Base-by-base conservation (phyloP, 495 filamentous ascomycete species). In the Hapsidospora chrysogenum region DNA sequence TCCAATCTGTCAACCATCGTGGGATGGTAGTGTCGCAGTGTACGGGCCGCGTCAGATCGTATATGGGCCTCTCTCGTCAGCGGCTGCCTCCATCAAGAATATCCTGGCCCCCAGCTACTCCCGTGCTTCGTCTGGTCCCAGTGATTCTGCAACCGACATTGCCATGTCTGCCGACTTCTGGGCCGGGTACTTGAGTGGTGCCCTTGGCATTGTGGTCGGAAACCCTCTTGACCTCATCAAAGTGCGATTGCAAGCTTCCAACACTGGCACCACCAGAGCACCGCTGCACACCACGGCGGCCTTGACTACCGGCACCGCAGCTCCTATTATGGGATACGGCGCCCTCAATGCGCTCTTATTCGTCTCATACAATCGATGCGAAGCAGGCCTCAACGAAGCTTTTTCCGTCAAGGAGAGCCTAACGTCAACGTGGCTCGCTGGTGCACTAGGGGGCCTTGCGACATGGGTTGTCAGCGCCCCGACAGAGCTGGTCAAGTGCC, bases 171-270 rank as follows among this genome's bases (percentile, higher is more conserved):
- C 79, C 37, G 83, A 87, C 55, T 92, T 89, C 57, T 86, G 76
- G 78, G 78, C 68, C 16, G 80, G 85, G 44, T 93, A 92, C 55
- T 57, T 87, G 43, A 83, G 77, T 46, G 85, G 85, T 13, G 82
- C 76, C 34, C 62, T 72, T 4, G 78, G 80, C 29, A 92, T 94
- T 43, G 58, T 89, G 23, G 76, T 93, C 36, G 85, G 85, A 40
- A 92, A 89, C 42, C 85, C 85, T 2, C 60, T 94, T 0, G 85
- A 93, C 46, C 60, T 92, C 2, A 61, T 89, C 45, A 94, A 94
- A 60, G 80, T 85, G 29, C 73, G 70, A 20, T 58, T 85, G 3
- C 85, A 94, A 63, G 76, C 82, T n/a, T n/a, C n/a, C 30, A 39
- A 36, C 37, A 45, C 37, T 27, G 39, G 29, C 13, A 33, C 35